Evolutionary conservation across 495 filamentous ascomycete species (phyloP).

Genomic region (Rostrohypoxylon terebratum): DNA sequence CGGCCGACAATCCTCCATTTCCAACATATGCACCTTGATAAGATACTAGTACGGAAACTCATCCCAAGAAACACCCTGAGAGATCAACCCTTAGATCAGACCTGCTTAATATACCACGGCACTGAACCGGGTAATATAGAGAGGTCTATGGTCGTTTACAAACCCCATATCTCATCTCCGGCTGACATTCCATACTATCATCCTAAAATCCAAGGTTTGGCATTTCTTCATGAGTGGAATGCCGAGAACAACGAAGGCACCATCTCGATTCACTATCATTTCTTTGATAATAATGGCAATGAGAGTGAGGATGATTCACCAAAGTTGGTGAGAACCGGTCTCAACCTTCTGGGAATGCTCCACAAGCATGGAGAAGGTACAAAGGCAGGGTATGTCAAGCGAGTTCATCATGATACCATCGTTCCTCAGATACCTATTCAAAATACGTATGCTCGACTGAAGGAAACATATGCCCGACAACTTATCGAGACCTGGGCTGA

Average conservation of each 20-base stretch:
- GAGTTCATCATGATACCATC: slow-evolving; percentile 79
- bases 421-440: slow-evolving; percentile 79
- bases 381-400: slow-evolving; percentile 73
- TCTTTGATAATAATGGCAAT: slow-evolving; percentile 67
- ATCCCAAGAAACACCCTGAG: slow-evolving; percentile 83
- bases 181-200: slow-evolving; percentile 87
- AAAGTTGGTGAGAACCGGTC: slow-evolving; percentile 77
- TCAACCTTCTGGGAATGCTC: slow-evolving; percentile 75
- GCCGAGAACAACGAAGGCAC: slow-evolving; percentile 54
- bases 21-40: slow-evolving; percentile 65
- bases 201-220: slow-evolving; percentile 76
- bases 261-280: slow-evolving; percentile 75
- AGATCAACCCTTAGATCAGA: slow-evolving; percentile 80
- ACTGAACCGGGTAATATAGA: slow-evolving; percentile 35
- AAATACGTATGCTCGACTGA: slow-evolving; percentile 84
- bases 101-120: slow-evolving; percentile 74
- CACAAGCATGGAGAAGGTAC: slow-evolving; percentile 79
- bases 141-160: slow-evolving; percentile 76
- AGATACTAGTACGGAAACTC: slow-evolving; percentile 76
- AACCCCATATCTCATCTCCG: slow-evolving; percentile 73
- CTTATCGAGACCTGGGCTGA: slow-evolving; percentile 83
- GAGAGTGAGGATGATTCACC: slow-evolving; percentile 54
- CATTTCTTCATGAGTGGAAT: slow-evolving; percentile 75
- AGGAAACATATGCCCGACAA: slow-evolving; percentile 74
- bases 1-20: slow-evolving; percentile 53